A percentile compares a stretch with the other conserved stretches of the same genome.
Conservation (phyloP, 2,329 filamentous ascomycete species). For the Stagonosporopsis rhizophila region DNA sequence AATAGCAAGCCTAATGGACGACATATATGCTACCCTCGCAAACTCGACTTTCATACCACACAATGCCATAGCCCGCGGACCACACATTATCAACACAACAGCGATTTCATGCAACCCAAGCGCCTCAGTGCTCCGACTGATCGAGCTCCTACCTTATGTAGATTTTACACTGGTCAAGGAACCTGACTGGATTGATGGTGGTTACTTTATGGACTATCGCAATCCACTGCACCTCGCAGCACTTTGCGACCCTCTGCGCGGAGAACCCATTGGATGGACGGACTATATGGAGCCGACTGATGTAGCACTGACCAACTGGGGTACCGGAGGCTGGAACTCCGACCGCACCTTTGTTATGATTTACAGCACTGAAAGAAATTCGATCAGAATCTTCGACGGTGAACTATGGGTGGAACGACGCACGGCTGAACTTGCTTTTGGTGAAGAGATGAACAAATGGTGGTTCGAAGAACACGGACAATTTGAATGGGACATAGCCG, state of each 20-base stretch:
- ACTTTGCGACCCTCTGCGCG: conserved; percentile 10
- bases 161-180: conserved; percentile 9
- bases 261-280: background rate
- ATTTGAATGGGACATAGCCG: background rate
- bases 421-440: background rate
- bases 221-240: conserved; percentile 8
- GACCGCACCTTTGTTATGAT: conserved; percentile 19
- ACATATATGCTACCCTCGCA: conserved; percentile 20
- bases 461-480: conserved; percentile 9
- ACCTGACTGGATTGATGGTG: conserved; percentile 22
- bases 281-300: conserved; percentile 15
- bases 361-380: conserved; percentile 21
- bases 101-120: conserved; percentile 16
- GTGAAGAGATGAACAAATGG: conserved; percentile 1
- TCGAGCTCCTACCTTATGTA: conserved; percentile 27
- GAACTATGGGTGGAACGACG: conserved; percentile 4
- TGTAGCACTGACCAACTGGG: conserved; percentile 20
- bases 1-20: conserved; percentile 21
- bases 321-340: conserved; percentile 21
- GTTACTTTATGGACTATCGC: conserved; percentile 23
- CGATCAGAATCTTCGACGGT: conserved; percentile 21
- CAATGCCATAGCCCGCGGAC: conserved; percentile 21
- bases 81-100: conserved; percentile 23
- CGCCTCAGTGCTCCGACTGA: conserved; percentile 19
- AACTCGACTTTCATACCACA: conserved; percentile 24